Conservation (phyloP, 768 basidiomycete species). For the Gelatoporia subvermispora region DNA sequence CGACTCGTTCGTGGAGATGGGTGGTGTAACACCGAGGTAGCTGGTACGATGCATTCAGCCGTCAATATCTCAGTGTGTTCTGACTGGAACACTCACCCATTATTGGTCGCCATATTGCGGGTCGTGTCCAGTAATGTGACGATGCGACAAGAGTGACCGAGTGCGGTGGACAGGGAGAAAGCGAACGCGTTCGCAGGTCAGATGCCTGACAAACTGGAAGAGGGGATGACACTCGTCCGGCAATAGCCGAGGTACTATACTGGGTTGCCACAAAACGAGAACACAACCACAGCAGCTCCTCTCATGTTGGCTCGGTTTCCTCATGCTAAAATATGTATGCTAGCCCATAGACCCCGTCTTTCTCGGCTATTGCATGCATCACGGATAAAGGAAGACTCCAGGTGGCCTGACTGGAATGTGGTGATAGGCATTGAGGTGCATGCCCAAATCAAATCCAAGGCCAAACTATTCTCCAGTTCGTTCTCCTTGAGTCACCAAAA, state of each 20-base stretch:
- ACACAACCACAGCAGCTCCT: background rate
- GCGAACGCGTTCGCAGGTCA: background rate
- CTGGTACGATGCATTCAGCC: constrained; percentile 30
- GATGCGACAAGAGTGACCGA: background rate
- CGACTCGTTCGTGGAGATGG: constrained; percentile 75
- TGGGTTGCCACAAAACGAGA: background rate
- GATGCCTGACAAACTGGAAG: constrained; percentile 4
- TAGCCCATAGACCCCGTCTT: background rate
- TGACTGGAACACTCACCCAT: constrained; percentile 7
- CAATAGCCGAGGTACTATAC: constrained; percentile 5
- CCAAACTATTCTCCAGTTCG: constrained; percentile 84
- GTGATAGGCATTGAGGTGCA: constrained; percentile 95
- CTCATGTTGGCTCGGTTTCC: constrained; percentile 7
- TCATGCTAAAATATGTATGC: constrained; percentile 10
- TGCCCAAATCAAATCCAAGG: constrained; percentile 83
- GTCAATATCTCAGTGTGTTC: background rate
- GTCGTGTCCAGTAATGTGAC: background rate
- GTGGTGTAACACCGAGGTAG: constrained; percentile 79
- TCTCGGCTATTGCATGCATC: constrained; percentile 6
- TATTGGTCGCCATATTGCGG: constrained; percentile 9
- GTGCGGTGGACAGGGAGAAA: background rate
- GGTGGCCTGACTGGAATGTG: constrained; percentile 87
- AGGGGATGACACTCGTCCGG: constrained; percentile 1
- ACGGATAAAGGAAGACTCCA: constrained; percentile 15
- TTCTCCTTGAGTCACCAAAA: constrained; percentile 1